A percentile compares a stretch with the other conserved stretches of the same genome.
Evolutionary conservation across 2,329 filamentous ascomycete species (phyloP).

Genomic region (Mollisia scopiformis): DNA sequence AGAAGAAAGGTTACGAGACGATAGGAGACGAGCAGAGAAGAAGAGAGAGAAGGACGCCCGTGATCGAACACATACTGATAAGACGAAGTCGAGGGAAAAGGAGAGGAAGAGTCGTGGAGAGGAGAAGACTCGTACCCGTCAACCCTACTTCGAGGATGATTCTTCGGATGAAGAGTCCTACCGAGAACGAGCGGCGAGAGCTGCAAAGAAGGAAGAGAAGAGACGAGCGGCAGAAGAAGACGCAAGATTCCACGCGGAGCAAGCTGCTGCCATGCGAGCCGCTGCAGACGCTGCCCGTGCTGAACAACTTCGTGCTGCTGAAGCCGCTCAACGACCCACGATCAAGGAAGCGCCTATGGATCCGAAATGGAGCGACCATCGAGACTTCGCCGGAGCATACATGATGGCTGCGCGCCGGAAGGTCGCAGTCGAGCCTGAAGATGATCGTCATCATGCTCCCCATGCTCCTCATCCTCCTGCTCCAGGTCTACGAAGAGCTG

Average conservation of each 20-base stretch:
- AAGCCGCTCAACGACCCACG: slow-evolving; percentile 4
- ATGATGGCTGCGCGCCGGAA: slow-evolving; percentile 35
- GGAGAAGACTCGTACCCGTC: slow-evolving; percentile 31
- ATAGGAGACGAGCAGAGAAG: slow-evolving; percentile 26
- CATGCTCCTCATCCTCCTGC: slow-evolving; percentile 15
- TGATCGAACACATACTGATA: slow-evolving; percentile 29
- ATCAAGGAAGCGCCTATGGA: slow-evolving; percentile 25
- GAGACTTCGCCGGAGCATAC: slow-evolving; percentile 32
- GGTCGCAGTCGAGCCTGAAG: slow-evolving; percentile 19
- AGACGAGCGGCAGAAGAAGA: slow-evolving; percentile 29
- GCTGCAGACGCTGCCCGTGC: slow-evolving; percentile 13
- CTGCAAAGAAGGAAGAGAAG: slow-evolving; percentile 25
- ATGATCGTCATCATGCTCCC: slow-evolving; percentile 16
- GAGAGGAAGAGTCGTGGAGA: slow-evolving; percentile 41
- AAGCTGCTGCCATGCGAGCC: slow-evolving; percentile 6
- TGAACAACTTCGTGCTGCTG: neutral
- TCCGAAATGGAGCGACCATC: slow-evolving; percentile 31
- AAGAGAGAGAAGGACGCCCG: slow-evolving; percentile 35
- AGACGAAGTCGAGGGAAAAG: slow-evolving; percentile 41
- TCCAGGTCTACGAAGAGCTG: slow-evolving; percentile 30
- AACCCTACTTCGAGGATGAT: slow-evolving; percentile 32
- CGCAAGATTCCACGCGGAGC: slow-evolving; percentile 21
- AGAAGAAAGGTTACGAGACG: slow-evolving; percentile 33
- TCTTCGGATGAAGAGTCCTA: slow-evolving; percentile 24
- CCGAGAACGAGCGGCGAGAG: slow-evolving; percentile 1